Conservation (phyloP, 345 rosid genomes). For the Lepidium sativum region DNA sequence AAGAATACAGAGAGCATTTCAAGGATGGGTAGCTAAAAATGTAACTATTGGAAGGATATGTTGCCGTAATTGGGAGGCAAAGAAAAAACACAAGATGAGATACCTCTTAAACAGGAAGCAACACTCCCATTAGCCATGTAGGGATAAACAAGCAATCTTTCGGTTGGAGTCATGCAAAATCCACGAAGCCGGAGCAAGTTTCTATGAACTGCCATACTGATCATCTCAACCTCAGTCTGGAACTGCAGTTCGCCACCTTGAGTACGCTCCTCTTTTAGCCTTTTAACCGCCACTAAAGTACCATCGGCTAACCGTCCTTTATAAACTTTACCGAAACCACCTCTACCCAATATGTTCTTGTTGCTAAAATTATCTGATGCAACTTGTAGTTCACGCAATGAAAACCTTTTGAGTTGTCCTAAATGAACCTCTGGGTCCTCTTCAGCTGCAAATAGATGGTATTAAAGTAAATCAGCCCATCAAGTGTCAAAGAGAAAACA, state of each 20-base stretch:
- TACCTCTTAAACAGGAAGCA: slow-evolving; percentile 93
- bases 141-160: slow-evolving; percentile 89
- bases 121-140: slow-evolving; percentile 98
- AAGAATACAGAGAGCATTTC: too few species aligned
- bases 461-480: background rate
- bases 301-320: slow-evolving; percentile 88
- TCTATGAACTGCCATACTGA: slow-evolving; percentile 92
- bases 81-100: background rate
- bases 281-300: slow-evolving; percentile 75
- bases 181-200: slow-evolving; percentile 88
- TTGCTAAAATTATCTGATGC: slow-evolving; percentile 86
- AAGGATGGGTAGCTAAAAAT: background rate
- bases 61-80: background rate
- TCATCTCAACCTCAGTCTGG: slow-evolving; percentile 97
- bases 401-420: slow-evolving; percentile 84
- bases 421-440: slow-evolving; percentile 90
- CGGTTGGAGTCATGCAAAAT: slow-evolving; percentile 71
- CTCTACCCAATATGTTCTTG: slow-evolving; percentile 84
- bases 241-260: slow-evolving; percentile 78
- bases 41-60: background rate
- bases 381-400: slow-evolving; percentile 72
- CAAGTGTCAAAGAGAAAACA: background rate
- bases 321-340: slow-evolving; percentile 89
- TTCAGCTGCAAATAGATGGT: slow-evolving; percentile 56
- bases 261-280: slow-evolving; percentile 81